Conservation (phyloP, 2,329 filamentous ascomycete genomes). For the Fusarium sp. region DNA sequence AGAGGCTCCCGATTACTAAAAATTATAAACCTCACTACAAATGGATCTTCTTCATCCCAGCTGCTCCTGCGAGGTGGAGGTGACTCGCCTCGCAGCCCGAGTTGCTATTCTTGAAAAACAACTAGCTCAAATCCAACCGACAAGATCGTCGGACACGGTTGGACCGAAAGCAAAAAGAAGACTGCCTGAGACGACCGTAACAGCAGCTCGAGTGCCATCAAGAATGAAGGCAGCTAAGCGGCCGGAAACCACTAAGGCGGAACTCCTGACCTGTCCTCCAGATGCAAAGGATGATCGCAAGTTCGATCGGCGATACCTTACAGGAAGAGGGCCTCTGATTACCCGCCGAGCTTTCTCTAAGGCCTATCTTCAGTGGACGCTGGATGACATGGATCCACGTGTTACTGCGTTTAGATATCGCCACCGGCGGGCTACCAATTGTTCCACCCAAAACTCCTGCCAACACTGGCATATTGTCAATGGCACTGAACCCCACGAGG, state of each 20-base stretch:
- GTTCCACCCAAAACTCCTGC: not conserved
- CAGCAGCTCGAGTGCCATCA: no score
- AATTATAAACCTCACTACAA: accelerated
- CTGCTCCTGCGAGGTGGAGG: accelerated
- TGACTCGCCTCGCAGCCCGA: not conserved
- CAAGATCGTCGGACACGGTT: accelerated
- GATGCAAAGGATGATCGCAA: not conserved
- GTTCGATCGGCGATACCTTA: not conserved
- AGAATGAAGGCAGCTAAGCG: not conserved
- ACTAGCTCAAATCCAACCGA: accelerated
- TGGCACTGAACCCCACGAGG: not conserved
- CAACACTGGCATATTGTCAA: not conserved
- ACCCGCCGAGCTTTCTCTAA: not conserved
- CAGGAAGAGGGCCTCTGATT: not conserved
- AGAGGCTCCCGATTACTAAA: not conserved
- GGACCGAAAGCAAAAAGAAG: no score
- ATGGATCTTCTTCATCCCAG: not conserved
- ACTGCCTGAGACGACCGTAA: no score
- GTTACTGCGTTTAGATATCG: not conserved
- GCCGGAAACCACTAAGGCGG: not conserved
- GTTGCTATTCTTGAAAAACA: not conserved
- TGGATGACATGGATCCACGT: not conserved
- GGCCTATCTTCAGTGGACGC: not conserved
- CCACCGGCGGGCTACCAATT: not conserved
- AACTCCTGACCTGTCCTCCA: not conserved